Base-by-base conservation (phyloP, 805 yeast genomes). In the Starmera amethionina region DNA sequence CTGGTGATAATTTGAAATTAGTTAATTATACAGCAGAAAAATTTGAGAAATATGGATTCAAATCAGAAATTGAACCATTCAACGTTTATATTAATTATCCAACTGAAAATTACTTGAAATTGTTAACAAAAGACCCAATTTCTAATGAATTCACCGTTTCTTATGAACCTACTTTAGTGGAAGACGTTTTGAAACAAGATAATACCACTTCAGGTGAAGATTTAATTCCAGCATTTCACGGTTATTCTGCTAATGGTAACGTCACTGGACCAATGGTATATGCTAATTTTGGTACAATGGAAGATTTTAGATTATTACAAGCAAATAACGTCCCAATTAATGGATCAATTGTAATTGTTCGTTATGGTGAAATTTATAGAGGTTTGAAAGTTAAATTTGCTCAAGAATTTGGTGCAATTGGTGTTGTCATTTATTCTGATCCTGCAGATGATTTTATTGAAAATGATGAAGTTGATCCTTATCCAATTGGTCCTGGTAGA, bases 321-420 rank as follows among this genome's bases (percentile, higher is more conserved):
- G 56, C 56, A 11, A 54, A 64, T 32, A 77, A 75, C 7, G 72
- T 82, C 32, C 63, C 67, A 30, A 52, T 81, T 31, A 52, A 57
- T 29, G 86, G 75, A 16, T 75, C 76, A 45, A 72, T 83, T 40
- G 89, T 78, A 9, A 65, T 83, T 43, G 77, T 72, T 6, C 69
- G 87, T 44, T 82, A 83, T 50, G 89, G 88, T 37, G 58, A 55
- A 8, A 68, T 79, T 12, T 80, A 75, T 63, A 68, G 93, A 30
- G 93, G 93, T 13, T 65, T 82, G 46, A 83, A 83, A 54, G 84
- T 84, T 39, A 76, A 79, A 53, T 77, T 78, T 56, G 93, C 90
- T 13, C 82, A 83, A 59, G 80, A 81, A 35, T 62, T 64, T 28
- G 89, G 88, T 28, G 82, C 82, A 30, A 57, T 63, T 40, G 93